Percentiles rank a stretch among this genome's conserved stretches.
Evolutionary conservation across 2,329 filamentous ascomycete genomes (phyloP).

Genomic region (Alternaria triticimaculans): DNA sequence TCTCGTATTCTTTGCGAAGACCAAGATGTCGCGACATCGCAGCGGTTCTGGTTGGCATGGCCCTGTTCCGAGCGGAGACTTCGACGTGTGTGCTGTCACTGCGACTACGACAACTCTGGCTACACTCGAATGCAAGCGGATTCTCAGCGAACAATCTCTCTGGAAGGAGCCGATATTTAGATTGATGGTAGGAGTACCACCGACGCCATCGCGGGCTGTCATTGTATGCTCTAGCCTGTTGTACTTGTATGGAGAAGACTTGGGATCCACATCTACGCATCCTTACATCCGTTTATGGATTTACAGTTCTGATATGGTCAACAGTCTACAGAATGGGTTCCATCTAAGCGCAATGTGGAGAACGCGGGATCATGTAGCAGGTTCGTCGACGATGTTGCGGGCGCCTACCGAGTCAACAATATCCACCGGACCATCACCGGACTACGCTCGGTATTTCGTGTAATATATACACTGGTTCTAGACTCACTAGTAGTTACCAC

Average conservation of each 20-base stretch:
- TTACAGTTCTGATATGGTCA: neutral
- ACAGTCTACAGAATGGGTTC: neutral
- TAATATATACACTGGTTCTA: neutral
- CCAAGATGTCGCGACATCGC: neutral
- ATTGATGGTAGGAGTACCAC: neutral
- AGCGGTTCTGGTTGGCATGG: neutral
- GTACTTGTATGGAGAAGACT: neutral
- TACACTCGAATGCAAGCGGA: neutral
- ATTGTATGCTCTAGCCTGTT: neutral
- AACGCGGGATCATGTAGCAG: neutral
- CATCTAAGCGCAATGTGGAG: neutral
- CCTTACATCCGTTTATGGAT: neutral
- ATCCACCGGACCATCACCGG: neutral
- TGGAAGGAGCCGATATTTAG: neutral
- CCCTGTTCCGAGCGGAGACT: neutral
- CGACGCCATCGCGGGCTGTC: neutral
- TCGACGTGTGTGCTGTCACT: neutral
- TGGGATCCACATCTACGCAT: neutral
- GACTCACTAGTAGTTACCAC: neutral
- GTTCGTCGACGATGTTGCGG: neutral
- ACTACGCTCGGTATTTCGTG: conserved; percentile 1
- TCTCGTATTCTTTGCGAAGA: neutral
- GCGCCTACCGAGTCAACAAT: neutral
- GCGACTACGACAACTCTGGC: neutral
- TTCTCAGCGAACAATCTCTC: neutral